Evolutionary conservation across 768 basidiomycete species (phyloP).

Genomic region (Hericium coralloides): DNA sequence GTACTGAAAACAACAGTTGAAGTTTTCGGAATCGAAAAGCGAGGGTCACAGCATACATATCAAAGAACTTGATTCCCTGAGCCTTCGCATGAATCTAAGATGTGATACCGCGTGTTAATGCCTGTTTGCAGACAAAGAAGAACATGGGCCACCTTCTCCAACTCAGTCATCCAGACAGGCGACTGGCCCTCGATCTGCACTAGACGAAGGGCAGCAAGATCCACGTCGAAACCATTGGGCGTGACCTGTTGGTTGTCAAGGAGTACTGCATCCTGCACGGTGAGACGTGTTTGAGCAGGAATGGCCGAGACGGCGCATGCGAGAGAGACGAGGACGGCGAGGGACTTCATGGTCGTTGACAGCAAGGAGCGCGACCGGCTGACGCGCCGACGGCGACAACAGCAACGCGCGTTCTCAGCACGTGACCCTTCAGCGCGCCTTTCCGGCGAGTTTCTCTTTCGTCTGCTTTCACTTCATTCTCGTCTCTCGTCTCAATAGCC

Average conservation of each 20-base stretch:
- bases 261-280: neutral
- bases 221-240: conserved; percentile 36
- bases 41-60: conserved; percentile 46
- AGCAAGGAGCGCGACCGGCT: neutral
- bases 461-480: neutral
- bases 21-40: neutral
- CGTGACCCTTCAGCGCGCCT: neutral
- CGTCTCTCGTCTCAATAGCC: neutral
- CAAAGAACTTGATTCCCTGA: conserved; percentile 76
- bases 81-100: conserved; percentile 68
- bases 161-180: conserved; percentile 78
- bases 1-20: conserved; percentile 4
- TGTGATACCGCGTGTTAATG: neutral
- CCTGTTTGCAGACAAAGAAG: neutral
- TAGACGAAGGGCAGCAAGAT: conserved; percentile 63
- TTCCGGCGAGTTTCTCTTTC: conserved; percentile 1
- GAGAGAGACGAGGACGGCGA: conserved; percentile 34
- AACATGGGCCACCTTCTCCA: conserved; percentile 60
- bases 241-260: neutral
- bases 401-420: neutral
- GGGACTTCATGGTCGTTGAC: conserved; percentile 33
- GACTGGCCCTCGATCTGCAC: conserved; percentile 64
- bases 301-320: conserved; percentile 34
- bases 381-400: neutral
- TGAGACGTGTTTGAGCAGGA: conserved; percentile 21